Base-by-base conservation (phyloP, 2,329 filamentous ascomycete genomes). In the Fusarium kyushuense region DNA sequence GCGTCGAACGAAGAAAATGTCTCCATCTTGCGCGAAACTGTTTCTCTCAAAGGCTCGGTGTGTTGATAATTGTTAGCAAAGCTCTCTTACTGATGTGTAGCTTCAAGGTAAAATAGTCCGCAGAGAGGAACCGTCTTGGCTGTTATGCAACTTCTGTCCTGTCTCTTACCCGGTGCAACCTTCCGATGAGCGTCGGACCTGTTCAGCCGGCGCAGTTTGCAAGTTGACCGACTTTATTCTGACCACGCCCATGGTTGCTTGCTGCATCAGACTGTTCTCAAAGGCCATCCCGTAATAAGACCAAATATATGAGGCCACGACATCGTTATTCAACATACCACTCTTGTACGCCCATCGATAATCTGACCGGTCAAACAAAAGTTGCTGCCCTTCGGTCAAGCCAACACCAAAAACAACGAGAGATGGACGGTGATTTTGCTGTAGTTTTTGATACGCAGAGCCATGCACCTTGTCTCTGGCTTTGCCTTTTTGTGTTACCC, bases 401-500 rank as follows among this genome's bases (percentile, higher is more conserved):
- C 36, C 23, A 47, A 57, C 25, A 23, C 19, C 35, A 19, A 54
- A 42, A 65, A 54, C 17, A 48, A 45, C 23, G 32, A 19, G 36
- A 55, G 35, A 29, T 25, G 55, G 30, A 32, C 38, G 36, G 19
- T 29, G 25, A 42, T 41, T 53, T 47, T 51, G 25, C 43, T 42
- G 52, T 45, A 35, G 32, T 55, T 52, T 58, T 52, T 65, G 57
- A 67, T 40, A 54, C 41, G 54, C 42, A 63, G 38, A 48, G 35
- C 25, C 27, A 54, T 67, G 40, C 56, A 43, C 38, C 42, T 29
- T 29, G 13, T 59, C 46, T 29, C 36, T 57, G 41, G 51, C 49
- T 63, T 54, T 58, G 54, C 36, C 49, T 54, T 54, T 45, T 51
- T 58, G 69, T 73, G 69, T 62, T 61, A 73, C 71, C 63, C 67